Evolutionary conservation across 108 stramenopile species (phyloP).

Genomic region (Epithemia pelagica): DNA sequence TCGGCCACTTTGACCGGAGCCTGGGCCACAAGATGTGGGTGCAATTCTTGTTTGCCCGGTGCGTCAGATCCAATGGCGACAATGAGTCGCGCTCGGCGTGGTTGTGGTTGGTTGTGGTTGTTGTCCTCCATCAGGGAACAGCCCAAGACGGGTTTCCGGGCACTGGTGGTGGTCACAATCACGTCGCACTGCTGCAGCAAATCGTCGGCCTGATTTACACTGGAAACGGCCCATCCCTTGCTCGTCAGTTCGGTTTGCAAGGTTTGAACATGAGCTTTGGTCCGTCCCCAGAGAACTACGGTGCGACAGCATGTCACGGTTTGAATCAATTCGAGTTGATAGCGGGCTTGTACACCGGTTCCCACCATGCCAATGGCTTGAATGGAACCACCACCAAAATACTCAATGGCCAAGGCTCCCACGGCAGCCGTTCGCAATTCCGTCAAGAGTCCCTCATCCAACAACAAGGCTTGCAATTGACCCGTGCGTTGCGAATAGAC

Average conservation of each 20-base stretch:
- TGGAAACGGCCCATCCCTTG: slow-evolving; percentile 45
- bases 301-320: slow-evolving; percentile 40
- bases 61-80: slow-evolving; percentile 69
- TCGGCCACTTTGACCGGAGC: slow-evolving; percentile 64
- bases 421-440: slow-evolving; percentile 70
- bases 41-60: slow-evolving; percentile 57
- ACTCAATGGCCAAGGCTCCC: slow-evolving; percentile 54
- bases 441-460: slow-evolving; percentile 64
- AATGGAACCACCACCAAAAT: slow-evolving; percentile 20
- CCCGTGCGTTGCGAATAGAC: slow-evolving; percentile 63
- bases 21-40: slow-evolving; percentile 27
- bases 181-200: slow-evolving; percentile 40
- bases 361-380: slow-evolving; percentile 51
- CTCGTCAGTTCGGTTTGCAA: slow-evolving; percentile 37
- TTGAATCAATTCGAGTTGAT: slow-evolving; percentile 44
- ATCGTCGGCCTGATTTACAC: slow-evolving; percentile 21
- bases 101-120: neutral
- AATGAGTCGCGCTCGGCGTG: slow-evolving; percentile 40
- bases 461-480: slow-evolving; percentile 39
- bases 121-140: neutral
- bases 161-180: slow-evolving; percentile 60
- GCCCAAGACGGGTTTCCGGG: slow-evolving; percentile 44
- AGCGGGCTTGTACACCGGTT: slow-evolving; percentile 60
- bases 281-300: slow-evolving; percentile 52
- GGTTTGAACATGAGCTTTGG: slow-evolving; percentile 19